A percentile compares a stretch with the other conserved stretches of the same genome.
These are phyloP conservation scores for carrot (Daucus carota) DNA, from an alignment of 129 eudicot genomes.

Conservation along the genomic window DH1_v3.0 NC_030381.2:37249001-37249500, in stretches of 20 bases:
- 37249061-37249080: background rate
- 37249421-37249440: no score
- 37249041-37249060: background rate
- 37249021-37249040: no score
- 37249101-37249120: background rate
- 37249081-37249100: background rate
- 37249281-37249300: background rate
- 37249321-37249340: no score
- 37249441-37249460: no score
- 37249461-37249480: no score
- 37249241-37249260: background rate
- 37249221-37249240: background rate
- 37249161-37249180: background rate
- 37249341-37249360: no score
- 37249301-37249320: no score
- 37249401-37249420: no score
- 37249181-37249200: constrained; percentile 1
- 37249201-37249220: background rate
- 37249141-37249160: background rate
- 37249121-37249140: background rate
- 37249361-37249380: no score
- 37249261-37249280: background rate
- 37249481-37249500: no score
- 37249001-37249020: no score
- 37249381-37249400: no score